These are phyloP conservation scores for Fusarium torulosum DNA, from an alignment of 2,329 filamentous ascomycete species.

Conservation along the genomic window DNA sequence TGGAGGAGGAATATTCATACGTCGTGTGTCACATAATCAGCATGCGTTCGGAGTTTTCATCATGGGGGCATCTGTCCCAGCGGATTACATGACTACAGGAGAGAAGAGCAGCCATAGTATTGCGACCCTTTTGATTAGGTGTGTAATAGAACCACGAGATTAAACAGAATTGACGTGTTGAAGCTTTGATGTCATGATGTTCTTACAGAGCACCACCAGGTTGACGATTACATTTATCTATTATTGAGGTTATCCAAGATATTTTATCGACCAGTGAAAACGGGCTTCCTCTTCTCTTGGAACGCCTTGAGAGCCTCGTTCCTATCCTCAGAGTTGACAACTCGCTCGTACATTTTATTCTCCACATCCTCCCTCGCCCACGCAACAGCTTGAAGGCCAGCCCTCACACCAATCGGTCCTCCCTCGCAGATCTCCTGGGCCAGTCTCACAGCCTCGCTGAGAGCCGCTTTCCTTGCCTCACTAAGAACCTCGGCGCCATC, in stretches of 20 bases:
- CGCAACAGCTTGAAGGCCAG: constrained; percentile 82
- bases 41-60: constrained; percentile 25
- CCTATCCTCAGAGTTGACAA: constrained; percentile 86
- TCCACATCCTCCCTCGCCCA: constrained; percentile 82
- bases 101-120: constrained; percentile 13
- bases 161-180: background rate
- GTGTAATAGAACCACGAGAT: background rate
- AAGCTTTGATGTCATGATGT: background rate
- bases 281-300: constrained; percentile 70
- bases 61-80: constrained; percentile 26
- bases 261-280: constrained; percentile 66
- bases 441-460: constrained; percentile 81
- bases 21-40: constrained; percentile 6
- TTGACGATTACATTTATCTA: background rate
- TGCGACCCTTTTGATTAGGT: background rate
- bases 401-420: constrained; percentile 84
- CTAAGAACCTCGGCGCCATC: constrained; percentile 61
- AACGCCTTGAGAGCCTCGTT: constrained; percentile 91
- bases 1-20: background rate
- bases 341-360: constrained; percentile 85
- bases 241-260: background rate
- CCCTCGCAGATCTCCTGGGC: constrained; percentile 90
- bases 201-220: background rate
- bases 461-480: constrained; percentile 73
- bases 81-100: constrained; percentile 21